phyloP scores from a whole-genome alignment of 2,329 filamentous ascomycete species.

The Venturia asperata region DNA sequence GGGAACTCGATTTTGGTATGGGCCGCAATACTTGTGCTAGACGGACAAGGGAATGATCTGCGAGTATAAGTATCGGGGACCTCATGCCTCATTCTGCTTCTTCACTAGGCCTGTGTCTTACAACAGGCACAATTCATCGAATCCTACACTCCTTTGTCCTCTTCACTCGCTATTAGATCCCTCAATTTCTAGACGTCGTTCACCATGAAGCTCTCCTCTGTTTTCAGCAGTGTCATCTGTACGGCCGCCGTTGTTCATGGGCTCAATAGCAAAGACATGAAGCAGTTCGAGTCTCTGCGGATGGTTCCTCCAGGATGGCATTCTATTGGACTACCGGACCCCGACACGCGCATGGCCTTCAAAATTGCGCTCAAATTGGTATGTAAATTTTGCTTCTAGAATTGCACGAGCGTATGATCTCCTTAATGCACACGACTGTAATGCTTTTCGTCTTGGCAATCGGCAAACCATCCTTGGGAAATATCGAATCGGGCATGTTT shows the following conservation, averaged over 20 bases:
- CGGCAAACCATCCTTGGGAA: too few species aligned
- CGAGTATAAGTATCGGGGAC: not conserved
- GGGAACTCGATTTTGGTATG: not conserved
- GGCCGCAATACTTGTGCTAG: not conserved
- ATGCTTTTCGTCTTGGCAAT: too few species aligned
- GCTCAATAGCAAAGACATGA: not conserved
- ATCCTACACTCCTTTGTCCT: not conserved
- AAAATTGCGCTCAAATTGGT: constrained; percentile 19
- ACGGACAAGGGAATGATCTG: not conserved
- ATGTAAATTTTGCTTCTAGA: not conserved
- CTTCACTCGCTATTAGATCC: not conserved
- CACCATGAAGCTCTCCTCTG: not conserved
- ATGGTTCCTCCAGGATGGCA: constrained; percentile 16
- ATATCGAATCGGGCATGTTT: too few species aligned
- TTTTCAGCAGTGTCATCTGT: not conserved
- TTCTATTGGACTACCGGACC: constrained; percentile 3
- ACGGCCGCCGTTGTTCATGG: not conserved
- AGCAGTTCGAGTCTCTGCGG: constrained; percentile 14
- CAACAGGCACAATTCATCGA: not conserved
- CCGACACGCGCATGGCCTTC: constrained; percentile 11
- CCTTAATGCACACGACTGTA: too few species aligned
- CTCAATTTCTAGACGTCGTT: not conserved
- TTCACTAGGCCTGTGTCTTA: not conserved
- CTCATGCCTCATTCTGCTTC: not conserved
- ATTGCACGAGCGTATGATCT: not conserved